These are phyloP conservation scores for Ceratocystiopsis minuta DNA, from an alignment of 2,329 filamentous ascomycete genomes.

Conservation along the genomic window DNA sequence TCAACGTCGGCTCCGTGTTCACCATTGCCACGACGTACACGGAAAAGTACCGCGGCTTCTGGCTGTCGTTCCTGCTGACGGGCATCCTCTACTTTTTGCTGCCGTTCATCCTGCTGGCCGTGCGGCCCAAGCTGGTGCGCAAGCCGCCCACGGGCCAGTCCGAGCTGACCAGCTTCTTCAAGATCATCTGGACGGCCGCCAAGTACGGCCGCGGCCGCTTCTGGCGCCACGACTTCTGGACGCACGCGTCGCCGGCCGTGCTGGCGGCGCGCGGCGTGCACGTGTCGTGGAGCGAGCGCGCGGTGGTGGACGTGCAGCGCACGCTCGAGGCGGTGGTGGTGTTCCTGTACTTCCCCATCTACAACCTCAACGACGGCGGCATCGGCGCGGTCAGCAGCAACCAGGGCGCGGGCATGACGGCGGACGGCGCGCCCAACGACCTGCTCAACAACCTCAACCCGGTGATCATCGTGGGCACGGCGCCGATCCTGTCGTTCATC, in stretches of 20 bases:
- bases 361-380: conserved; percentile 22
- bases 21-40: conserved; percentile 52
- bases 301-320: conserved; percentile 48
- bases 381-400: conserved; percentile 19
- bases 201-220: conserved; percentile 15
- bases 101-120: conserved; percentile 33
- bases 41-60: conserved; percentile 61
- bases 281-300: conserved; percentile 48
- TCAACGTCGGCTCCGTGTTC: conserved; percentile 48
- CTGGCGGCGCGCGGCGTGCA: conserved; percentile 25
- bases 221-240: too few relatives aligned
- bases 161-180: conserved; percentile 42
- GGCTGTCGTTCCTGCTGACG: conserved; percentile 40
- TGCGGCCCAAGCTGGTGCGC: conserved; percentile 36
- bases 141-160: conserved; percentile 39
- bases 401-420: conserved; percentile 23
- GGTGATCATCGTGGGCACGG: conserved; percentile 37
- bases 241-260: conserved; percentile 32
- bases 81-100: conserved; percentile 38
- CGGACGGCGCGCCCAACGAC: conserved; percentile 38
- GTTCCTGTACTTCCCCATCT: conserved; percentile 23
- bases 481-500: conserved; percentile 30
- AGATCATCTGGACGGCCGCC: conserved; percentile 34
- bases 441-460: conserved; percentile 41
- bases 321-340: conserved; percentile 23